Evolutionary conservation across 2,329 filamentous ascomycete genomes (phyloP).

Genomic region (Dothiorella sarmentorum): DNA sequence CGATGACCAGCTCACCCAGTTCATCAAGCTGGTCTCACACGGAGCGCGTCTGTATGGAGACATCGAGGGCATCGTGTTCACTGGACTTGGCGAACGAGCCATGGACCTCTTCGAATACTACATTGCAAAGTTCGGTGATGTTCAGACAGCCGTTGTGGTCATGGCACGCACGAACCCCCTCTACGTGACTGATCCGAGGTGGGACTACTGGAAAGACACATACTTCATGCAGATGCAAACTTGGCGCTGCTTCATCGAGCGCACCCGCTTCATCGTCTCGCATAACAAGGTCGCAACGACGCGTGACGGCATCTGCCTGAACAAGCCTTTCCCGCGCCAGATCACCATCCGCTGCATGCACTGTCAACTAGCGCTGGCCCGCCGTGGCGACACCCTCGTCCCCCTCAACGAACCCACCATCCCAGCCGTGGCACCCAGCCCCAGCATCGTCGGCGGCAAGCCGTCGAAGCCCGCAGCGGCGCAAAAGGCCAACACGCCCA

Average conservation of each 20-base stretch:
- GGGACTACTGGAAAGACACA: slow-evolving; percentile 72
- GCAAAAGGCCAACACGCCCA: slow-evolving; percentile 19
- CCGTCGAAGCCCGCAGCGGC: slow-evolving; percentile 11
- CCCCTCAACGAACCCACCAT: background rate
- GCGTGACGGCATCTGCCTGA: slow-evolving; percentile 59
- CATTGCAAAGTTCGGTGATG: slow-evolving; percentile 70
- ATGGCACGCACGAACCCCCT: slow-evolving; percentile 70
- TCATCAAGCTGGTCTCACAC: slow-evolving; percentile 52
- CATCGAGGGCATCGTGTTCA: slow-evolving; percentile 73
- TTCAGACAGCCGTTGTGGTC: slow-evolving; percentile 74
- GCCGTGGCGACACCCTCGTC: slow-evolving; percentile 15
- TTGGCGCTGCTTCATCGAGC: slow-evolving; percentile 67
- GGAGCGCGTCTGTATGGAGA: slow-evolving; percentile 64
- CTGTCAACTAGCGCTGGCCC: slow-evolving; percentile 59
- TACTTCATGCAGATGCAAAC: slow-evolving; percentile 68
- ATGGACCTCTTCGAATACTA: slow-evolving; percentile 75
- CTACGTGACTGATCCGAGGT: slow-evolving; percentile 74
- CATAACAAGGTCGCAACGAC: slow-evolving; percentile 66
- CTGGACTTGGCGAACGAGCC: slow-evolving; percentile 68
- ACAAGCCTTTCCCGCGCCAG: slow-evolving; percentile 61
- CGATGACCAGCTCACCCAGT: slow-evolving; percentile 45
- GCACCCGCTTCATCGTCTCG: slow-evolving; percentile 74
- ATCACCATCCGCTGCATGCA: slow-evolving; percentile 74
- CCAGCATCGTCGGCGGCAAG: background rate
- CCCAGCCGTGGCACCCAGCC: slow-evolving; percentile 18